Conservation (phyloP, 768 basidiomycete genomes). For the Tulasnella sp. region DNA sequence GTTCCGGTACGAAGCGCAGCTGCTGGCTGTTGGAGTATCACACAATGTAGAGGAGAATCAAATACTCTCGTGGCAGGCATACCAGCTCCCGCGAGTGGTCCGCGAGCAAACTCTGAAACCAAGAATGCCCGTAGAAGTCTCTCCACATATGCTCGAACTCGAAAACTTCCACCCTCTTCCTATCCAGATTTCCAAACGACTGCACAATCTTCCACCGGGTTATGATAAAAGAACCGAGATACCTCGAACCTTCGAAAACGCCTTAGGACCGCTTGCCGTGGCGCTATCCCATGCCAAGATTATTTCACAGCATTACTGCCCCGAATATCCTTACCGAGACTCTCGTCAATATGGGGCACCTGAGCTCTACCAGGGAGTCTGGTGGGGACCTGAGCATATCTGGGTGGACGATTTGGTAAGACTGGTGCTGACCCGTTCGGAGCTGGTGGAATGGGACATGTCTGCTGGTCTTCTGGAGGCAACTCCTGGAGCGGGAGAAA, state of each 20-base stretch:
- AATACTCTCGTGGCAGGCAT: constrained; percentile 16
- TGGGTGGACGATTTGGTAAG: constrained; percentile 24
- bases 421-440: constrained; percentile 5
- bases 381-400: constrained; percentile 22
- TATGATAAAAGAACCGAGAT: neutral
- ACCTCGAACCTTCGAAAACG: constrained; percentile 23
- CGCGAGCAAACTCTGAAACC: constrained; percentile 5
- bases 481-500: neutral
- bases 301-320: constrained; percentile 1
- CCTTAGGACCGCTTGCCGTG: constrained; percentile 12
- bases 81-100: neutral
- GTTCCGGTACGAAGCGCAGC: constrained; percentile 3
- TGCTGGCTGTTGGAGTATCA: neutral
- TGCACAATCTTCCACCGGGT: neutral
- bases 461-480: neutral
- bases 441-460: constrained; percentile 1
- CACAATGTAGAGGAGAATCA: neutral
- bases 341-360: neutral
- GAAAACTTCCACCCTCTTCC: constrained; percentile 17
- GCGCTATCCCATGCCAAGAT: neutral
- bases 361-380: constrained; percentile 23
- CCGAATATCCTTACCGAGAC: constrained; percentile 5
- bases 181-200: neutral
- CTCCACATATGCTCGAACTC: neutral
- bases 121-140: constrained; percentile 17